Evolutionary conservation across 805 yeast species (phyloP).

Genomic region (Saccharomycopsis vini): DNA sequence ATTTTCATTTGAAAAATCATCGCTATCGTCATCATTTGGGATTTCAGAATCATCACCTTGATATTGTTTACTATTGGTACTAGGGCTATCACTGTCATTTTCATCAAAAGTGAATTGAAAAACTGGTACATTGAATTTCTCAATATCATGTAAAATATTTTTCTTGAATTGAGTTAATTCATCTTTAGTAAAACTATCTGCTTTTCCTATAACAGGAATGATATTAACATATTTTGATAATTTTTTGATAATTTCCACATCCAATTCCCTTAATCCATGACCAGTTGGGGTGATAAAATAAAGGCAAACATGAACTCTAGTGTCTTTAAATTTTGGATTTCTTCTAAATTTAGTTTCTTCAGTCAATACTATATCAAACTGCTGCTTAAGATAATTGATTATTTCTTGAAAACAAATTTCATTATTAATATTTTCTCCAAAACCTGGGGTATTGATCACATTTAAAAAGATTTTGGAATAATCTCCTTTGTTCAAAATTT

Average conservation of each 20-base stretch:
- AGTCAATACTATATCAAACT: conserved; percentile 61
- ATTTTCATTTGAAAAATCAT: conserved; percentile 62
- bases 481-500: conserved; percentile 49
- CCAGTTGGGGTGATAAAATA: conserved; percentile 35
- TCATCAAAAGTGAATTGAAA: conserved; percentile 67
- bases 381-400: conserved; percentile 54
- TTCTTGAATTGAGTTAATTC: conserved; percentile 55
- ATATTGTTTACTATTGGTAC: conserved; percentile 62
- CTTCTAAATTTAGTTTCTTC: conserved; percentile 71
- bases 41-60: conserved; percentile 55
- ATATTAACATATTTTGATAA: conserved; percentile 66
- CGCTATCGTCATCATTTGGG: conserved; percentile 65
- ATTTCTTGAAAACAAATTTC: conserved; percentile 59
- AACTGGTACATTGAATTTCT: conserved; percentile 60
- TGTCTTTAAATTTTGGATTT: conserved; percentile 62
- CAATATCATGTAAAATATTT: conserved; percentile 53
- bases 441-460: conserved; percentile 53
- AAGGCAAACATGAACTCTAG: conserved; percentile 53
- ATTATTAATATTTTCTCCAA: conserved; percentile 52
- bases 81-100: conserved; percentile 50
- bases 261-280: conserved; percentile 69
- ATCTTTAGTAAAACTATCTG: conserved; percentile 58
- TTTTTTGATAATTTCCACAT: conserved; percentile 61
- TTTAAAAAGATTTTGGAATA: conserved; percentile 45
- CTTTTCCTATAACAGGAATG: conserved; percentile 59